Conservation (phyloP, 345 rosid species). For the Salix caprea region DNA sequence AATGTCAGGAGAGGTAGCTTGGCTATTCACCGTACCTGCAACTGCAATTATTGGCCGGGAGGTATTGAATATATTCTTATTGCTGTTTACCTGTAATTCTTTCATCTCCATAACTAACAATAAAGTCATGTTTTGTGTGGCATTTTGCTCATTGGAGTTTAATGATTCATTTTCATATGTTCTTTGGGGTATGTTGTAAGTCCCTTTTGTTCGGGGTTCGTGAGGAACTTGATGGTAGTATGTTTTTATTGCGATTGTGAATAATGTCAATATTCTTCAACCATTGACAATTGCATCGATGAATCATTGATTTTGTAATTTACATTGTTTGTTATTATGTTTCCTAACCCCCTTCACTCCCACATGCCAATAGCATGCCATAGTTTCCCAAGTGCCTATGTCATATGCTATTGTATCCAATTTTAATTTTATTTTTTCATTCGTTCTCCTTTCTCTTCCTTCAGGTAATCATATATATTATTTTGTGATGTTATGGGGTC, state of each 20-base stretch:
- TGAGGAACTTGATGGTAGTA: neutral
- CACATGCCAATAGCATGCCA: neutral
- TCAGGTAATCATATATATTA: too few species aligned
- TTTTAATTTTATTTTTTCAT: neutral
- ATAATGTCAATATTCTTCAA: neutral
- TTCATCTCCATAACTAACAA: neutral
- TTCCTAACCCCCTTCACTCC: neutral
- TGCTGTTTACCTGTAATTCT: too few species aligned
- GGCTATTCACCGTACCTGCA: constrained; percentile 84
- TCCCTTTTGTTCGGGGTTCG: neutral
- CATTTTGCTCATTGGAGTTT: neutral
- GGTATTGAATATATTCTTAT: constrained; percentile 40
- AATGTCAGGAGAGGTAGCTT: constrained; percentile 57
- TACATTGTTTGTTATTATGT: neutral
- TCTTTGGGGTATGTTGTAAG: neutral
- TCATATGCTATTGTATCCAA: neutral
- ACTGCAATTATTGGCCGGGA: constrained; percentile 92
- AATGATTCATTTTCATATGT: neutral
- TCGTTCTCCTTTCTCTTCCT: neutral
- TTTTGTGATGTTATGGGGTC: too few species aligned
- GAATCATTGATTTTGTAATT: neutral
- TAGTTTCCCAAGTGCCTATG: neutral
- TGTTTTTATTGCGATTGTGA: neutral
- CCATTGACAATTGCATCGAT: neutral
- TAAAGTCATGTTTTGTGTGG: neutral